Conservation (phyloP, 2,329 filamentous ascomycete genomes). For the Penicillium sumatraense region DNA sequence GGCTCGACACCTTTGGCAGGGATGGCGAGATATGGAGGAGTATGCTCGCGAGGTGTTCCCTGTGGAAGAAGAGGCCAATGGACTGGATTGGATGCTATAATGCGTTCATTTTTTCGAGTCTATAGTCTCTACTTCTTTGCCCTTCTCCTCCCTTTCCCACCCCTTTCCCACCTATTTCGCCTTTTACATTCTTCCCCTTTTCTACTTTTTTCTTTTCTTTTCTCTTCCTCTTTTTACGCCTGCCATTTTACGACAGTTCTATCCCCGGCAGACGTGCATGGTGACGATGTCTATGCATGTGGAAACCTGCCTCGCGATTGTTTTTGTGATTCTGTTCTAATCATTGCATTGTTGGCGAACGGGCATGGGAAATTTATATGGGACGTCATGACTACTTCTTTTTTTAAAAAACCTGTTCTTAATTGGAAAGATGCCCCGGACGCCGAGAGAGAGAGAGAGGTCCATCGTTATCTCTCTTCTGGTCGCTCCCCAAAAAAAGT, state of each 20-base stretch:
- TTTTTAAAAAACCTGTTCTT: constrained; percentile 1
- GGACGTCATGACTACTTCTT: constrained; percentile 21
- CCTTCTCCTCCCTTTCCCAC: neutral
- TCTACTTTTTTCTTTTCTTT: constrained; percentile 3
- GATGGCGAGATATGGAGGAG: constrained; percentile 86
- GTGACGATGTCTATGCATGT: constrained; percentile 33
- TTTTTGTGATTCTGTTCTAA: constrained; percentile 22
- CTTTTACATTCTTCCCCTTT: constrained; percentile 5
- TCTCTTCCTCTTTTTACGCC: constrained; percentile 1
- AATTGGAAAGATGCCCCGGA: constrained; percentile 23
- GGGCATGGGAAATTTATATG: constrained; percentile 31
- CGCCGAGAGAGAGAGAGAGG: neutral
- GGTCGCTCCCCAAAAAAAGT: constrained; percentile 23
- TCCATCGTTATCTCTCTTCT: constrained; percentile 2
- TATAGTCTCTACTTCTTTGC: neutral
- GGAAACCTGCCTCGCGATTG: constrained; percentile 13
- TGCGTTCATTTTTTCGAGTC: neutral
- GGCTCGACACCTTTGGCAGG: constrained; percentile 86
- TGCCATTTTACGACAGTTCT: constrained; percentile 21
- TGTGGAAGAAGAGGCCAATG: constrained; percentile 92
- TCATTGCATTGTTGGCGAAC: constrained; percentile 35
- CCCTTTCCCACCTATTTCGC: neutral
- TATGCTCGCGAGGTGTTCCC: constrained; percentile 94
- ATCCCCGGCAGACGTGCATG: constrained; percentile 27
- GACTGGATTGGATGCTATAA: constrained; percentile 82